Conservation (phyloP, 2,329 filamentous ascomycete species). For the Domatiomyces globalis region DNA sequence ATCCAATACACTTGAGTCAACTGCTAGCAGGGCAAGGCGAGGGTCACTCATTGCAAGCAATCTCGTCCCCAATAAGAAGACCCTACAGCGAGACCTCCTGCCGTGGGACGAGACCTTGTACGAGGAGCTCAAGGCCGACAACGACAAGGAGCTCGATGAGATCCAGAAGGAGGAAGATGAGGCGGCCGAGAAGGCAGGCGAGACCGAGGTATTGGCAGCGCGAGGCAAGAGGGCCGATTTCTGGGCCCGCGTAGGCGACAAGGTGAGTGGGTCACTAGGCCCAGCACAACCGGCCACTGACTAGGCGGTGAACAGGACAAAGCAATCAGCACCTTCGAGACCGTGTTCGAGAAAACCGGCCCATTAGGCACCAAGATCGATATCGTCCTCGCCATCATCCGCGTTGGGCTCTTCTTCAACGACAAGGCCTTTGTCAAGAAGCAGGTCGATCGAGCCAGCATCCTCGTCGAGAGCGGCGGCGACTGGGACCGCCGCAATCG, state of each 20-base stretch:
- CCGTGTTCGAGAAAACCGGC: constrained; percentile 90
- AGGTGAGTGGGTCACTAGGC: constrained; percentile 42
- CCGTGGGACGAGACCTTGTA: constrained; percentile 89
- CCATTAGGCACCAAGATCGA: constrained; percentile 96
- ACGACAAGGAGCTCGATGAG: constrained; percentile 60
- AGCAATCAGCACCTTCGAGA: constrained; percentile 82
- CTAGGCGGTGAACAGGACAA: constrained; percentile 53
- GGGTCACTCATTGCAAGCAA: constrained; percentile 54
- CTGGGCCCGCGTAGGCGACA: constrained; percentile 89
- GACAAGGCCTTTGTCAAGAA: constrained; percentile 88
- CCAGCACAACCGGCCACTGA: not conserved
- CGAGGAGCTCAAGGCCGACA: constrained; percentile 58
- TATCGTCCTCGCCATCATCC: constrained; percentile 88
- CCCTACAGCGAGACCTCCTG: constrained; percentile 51
- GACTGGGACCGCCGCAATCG: constrained; percentile 98
- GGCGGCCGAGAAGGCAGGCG: constrained; percentile 86
- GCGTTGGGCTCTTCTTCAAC: constrained; percentile 88
- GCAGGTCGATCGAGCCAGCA: constrained; percentile 76
- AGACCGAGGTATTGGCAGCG: constrained; percentile 86
- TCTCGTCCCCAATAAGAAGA: constrained; percentile 55
- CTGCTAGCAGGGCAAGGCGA: constrained; percentile 36
- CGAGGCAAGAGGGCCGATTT: constrained; percentile 92
- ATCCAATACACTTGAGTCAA: constrained; percentile 24
- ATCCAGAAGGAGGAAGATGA: constrained; percentile 84
- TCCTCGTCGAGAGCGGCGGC: constrained; percentile 83